Evolutionary conservation across 1,284 basidiomycete genomes (phyloP), one percentile per base, ranked within the genome.

Genomic region (Moesziomyces globuligerus): DNA sequence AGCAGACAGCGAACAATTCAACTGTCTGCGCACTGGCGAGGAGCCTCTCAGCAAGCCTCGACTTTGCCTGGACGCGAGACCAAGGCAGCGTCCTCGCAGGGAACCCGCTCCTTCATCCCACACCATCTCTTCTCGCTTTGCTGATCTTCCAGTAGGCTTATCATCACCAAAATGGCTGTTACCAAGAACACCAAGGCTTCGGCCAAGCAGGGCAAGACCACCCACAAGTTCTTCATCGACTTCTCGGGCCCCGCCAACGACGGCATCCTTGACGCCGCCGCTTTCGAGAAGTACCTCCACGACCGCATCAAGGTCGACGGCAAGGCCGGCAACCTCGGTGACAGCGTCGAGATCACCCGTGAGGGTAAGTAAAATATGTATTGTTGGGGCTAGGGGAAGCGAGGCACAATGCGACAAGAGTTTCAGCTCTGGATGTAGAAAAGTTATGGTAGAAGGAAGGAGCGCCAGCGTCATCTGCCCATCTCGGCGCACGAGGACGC

Each of bases 221-320:
- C 87, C 77, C 91, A 93, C 88, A 95, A 93, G 86, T 96, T 94
- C 86, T 86, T 90, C 84, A 89, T 97, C 84, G 93, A 96, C 89
- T 95, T 92, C 87, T 91, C 92, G 50, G 91, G 91, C 81, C 94
- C 94, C 68, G 93, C 92, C 54, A 86, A 87, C 71, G 93, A 95
- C 84, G 89, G 89, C 81, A 91, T 95, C 83, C 93, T 96, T 81
- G 93, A 95, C 81, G 90, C 90, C 69, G 91, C 90, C 64, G 90
- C 90, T 78, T 94, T 92, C 84, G 91, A 93, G 85, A 92, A 93
- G 85, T 96, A 90, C 87, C 87, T 96, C 58, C 92, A 94, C 83
- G 93, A 95, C 86, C 89, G 91, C 77, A 92, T 94, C 84, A 95
- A 94, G 88, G 90, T 94, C 71, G 88, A 87, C 46, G 85, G 85